These are phyloP conservation scores for Musa schizocarpa DNA, from an alignment of 176 grass and related monocot species.

Conservation along the genomic window DNA sequence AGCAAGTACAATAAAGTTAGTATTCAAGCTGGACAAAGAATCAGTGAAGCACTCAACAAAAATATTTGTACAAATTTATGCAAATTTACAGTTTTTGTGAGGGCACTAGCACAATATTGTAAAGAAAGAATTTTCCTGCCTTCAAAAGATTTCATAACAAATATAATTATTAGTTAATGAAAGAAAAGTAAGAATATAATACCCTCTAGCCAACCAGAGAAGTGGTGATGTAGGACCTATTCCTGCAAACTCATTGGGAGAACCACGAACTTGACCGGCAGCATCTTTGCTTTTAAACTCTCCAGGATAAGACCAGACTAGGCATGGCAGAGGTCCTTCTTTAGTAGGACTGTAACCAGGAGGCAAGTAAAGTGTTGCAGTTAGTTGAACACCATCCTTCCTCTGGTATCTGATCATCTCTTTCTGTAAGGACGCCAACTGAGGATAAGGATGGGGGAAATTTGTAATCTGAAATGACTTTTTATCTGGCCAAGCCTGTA, in stretches of 20 bases:
- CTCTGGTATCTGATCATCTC: conserved; percentile 95
- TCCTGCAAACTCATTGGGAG: conserved; percentile 90
- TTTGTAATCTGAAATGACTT: conserved; percentile 88
- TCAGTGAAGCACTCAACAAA: no score
- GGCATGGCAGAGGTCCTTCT: conserved; percentile 84
- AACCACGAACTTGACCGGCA: conserved; percentile 95
- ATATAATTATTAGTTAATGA: conserved; percentile 25
- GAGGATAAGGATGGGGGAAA: conserved; percentile 95
- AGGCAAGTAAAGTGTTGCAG: conserved; percentile 83
- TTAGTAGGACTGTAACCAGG: conserved; percentile 69
- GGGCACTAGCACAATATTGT: conserved; percentile 5
- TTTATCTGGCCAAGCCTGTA: conserved; percentile 86
- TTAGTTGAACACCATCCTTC: conserved; percentile 97
- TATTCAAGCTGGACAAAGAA: no score
- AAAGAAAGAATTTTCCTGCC: conserved; percentile 9
- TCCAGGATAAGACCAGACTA: conserved; percentile 97
- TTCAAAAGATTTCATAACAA: not conserved
- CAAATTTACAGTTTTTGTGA: not conserved
- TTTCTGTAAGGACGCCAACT: conserved; percentile 77
- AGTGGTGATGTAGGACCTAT: conserved; percentile 80
- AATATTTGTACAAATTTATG: not conserved
- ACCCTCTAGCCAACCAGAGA: conserved; percentile 99
- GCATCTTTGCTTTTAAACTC: conserved; percentile 99
- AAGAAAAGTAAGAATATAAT: conserved; percentile 22
- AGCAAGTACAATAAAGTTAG: no score